A percentile compares a stretch with the other conserved stretches of the same genome.
Evolutionary conservation across 1,139 yeast genomes (phyloP).

Genomic region (Barnettozyma hawaiiensis): DNA sequence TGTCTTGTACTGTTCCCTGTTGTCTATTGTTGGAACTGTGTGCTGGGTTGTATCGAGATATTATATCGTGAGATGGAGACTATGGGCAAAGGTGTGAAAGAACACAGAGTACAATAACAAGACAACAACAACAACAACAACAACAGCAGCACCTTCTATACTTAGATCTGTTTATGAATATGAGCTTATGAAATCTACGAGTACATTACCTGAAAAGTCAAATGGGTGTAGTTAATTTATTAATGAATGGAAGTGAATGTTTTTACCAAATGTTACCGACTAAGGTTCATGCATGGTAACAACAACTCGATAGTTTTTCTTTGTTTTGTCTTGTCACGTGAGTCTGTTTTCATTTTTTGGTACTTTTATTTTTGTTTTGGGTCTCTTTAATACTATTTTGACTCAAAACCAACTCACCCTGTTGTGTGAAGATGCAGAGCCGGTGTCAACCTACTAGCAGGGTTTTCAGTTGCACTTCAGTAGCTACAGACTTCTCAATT

Average conservation of each 20-base stretch:
- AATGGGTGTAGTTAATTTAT: too few relatives aligned
- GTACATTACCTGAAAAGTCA: not conserved
- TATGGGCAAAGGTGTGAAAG: conserved; percentile 14
- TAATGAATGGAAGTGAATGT: too few relatives aligned
- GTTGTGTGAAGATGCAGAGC: not conserved
- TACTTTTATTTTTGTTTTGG: too few relatives aligned
- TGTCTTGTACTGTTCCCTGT: conserved; percentile 34
- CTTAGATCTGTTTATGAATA: not conserved
- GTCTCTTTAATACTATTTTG: too few relatives aligned
- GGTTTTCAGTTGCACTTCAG: conserved; percentile 14
- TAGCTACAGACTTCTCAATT: conserved; percentile 11
- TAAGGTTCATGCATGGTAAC: too few relatives aligned
- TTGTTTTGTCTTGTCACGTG: too few relatives aligned
- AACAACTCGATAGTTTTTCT: too few relatives aligned
- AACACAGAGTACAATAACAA: not conserved
- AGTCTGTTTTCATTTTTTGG: too few relatives aligned
- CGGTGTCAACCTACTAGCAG: conserved; percentile 3
- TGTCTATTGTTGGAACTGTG: conserved; percentile 29
- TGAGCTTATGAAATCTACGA: not conserved
- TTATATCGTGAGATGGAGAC: conserved; percentile 32
- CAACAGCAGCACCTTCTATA: too few relatives aligned
- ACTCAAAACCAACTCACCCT: not conserved
- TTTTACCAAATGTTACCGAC: too few relatives aligned
- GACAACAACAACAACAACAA: too few relatives aligned
- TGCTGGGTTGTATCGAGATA: conserved; percentile 32